A percentile compares a stretch with the other conserved stretches of the same genome.
These are phyloP conservation scores for Thelephora terrestris DNA, from an alignment of 1,284 basidiomycete genomes.

Conservation along the genomic window DNA sequence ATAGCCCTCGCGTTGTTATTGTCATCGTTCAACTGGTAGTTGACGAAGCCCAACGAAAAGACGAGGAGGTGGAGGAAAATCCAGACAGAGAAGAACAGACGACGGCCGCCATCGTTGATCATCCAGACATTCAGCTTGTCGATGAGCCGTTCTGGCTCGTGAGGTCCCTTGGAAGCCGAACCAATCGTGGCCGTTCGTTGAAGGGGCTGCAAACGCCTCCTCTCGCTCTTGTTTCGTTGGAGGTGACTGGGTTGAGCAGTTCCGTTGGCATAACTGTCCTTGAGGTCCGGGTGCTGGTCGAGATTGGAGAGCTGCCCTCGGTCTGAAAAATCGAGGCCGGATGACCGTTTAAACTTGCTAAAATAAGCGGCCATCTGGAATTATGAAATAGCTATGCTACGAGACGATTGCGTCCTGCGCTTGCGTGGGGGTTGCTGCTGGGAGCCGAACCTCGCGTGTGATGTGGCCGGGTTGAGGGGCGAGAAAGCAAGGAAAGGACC, in stretches of 20 bases:
- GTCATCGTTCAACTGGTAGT: constrained; percentile 75
- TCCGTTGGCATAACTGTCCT: constrained; percentile 21
- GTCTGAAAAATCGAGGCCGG: constrained; percentile 67
- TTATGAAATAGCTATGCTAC: no score
- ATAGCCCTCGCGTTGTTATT: constrained; percentile 47
- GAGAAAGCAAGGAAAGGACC: no score
- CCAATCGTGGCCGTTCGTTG: constrained; percentile 43
- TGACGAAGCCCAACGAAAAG: constrained; percentile 60
- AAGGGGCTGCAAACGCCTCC: constrained; percentile 67
- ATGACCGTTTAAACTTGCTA: constrained; percentile 34
- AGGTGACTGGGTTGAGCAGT: constrained; percentile 35
- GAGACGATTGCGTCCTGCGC: no score
- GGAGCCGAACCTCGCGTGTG: no score
- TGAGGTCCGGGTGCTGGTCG: constrained; percentile 45
- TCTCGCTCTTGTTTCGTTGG: constrained; percentile 73
- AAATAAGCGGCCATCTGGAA: constrained; percentile 6
- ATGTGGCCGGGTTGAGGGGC: no score
- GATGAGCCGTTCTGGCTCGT: constrained; percentile 26
- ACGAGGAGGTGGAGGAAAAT: constrained; percentile 70
- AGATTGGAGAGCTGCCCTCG: constrained; percentile 33
- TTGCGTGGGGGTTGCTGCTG: no score
- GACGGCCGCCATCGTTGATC: constrained; percentile 80
- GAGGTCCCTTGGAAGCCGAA: constrained; percentile 22
- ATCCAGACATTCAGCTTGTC: constrained; percentile 66
- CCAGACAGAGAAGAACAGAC: constrained; percentile 70